Base-by-base conservation (phyloP, 768 basidiomycete species). In the Cyclocybe cylindracea region DNA sequence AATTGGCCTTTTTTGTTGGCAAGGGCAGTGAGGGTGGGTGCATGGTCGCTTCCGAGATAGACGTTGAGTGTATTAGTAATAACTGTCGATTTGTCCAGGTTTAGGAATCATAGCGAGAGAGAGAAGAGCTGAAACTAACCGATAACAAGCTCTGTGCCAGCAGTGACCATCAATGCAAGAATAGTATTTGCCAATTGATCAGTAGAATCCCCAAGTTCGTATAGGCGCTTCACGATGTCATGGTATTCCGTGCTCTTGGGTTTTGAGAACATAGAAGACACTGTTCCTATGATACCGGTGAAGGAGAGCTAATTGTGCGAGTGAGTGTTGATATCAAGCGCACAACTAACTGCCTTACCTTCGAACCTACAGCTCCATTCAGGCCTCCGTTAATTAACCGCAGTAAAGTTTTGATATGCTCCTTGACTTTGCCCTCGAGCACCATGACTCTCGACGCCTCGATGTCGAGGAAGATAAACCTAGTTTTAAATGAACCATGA, bases 401-500 rank as follows among this genome's bases (percentile, higher is more conserved):
- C 14, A 82, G 66, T 19, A 93, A 69, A 33, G 78, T 71, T 19
- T 78, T 71, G 8, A 89, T 68, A 44, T 88, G 72, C 2, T 63
- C 69, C 48, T 77, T 76, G 5, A 81, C 81, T 50, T 75, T 79
- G 40, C 73, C 68, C 56, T 79, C 75, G 18, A 84, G 61, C 16
- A 78, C 73, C 78, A 86, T 79, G 29, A 83, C 67, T 58, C 83
- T 81, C 1, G 80, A 73, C 2, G 79, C 61, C 46, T 88, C 87
- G 16, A 83, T 71, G 46, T 91, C 83, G 33, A 91, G 77, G 82
- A 92, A 93, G 52, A 93, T 70, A 64, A 80, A 91, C 38, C 89
- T 91, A 56, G 4, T 14, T 9, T 32, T 13, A 48, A n/a, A 50
- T n/a, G 40, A 29, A 18, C 10, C 7, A 46, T 46, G 9, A 36